Evolutionary conservation across 1,139 yeast species (phyloP), one percentile per base, ranked within the genome.

Genomic region (Yamadazyma membranifaciens): DNA sequence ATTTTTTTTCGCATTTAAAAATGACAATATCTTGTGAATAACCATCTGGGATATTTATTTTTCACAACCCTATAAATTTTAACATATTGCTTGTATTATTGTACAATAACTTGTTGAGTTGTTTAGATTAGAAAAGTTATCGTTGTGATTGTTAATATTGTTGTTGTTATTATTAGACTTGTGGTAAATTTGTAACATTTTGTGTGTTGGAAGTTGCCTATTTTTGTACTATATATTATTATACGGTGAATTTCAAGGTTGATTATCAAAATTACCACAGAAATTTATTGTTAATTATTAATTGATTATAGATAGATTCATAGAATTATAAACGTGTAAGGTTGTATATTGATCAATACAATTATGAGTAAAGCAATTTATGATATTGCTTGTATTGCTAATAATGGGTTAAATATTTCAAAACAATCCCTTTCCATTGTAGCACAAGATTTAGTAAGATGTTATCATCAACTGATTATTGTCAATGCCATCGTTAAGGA

Each of bases 311-410:
- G n/a, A n/a, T n/a, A n/a, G n/a, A n/a, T n/a, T 20, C 24, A 20
- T 20, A 20, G 24, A 20, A 6, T 20, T 20, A 20, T 20, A 20
- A 20, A 20, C 7, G 6, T 25, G 12, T 10, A 25, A 10, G 10
- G 28, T 25, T 10, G 4, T 9, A 27, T 27, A 11, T 12, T 27
- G 14, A n/a, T 27, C 6, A 7, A 10, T 4, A 26, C 5, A 7
- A 27, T 11, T n/a, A 41, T 41, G 43, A 37, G 38, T 34, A 41
- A 37, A 31, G 26, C 13, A 7, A 22, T 41, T 22, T 41, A 41
- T 30, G 35, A 41, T 27, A 31, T 38, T 13, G 39, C 28, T 11
- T 20, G 35, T 35, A 31, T 41, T 6, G 34, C 37, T 15, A 38
- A 32, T 15, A 30, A 38, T 7, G 44, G 41, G 3, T 30, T 37